Conservation (phyloP, 2,329 filamentous ascomycete genomes). For the Apiospora saccharicola region DNA sequence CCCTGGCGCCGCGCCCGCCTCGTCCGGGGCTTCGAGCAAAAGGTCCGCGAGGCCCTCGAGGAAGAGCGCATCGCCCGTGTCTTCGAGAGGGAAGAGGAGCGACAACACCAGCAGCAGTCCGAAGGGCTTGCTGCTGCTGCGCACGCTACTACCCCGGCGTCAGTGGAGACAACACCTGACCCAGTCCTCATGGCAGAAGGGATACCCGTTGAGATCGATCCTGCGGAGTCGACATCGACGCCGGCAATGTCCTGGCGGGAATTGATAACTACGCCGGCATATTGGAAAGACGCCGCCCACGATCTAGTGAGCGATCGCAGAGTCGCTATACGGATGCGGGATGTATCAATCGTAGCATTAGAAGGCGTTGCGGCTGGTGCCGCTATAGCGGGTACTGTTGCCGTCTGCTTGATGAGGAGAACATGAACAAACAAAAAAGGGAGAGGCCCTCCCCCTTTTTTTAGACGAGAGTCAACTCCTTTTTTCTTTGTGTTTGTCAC, state of each 20-base stretch:
- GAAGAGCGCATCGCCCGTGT: slow-evolving; percentile 60
- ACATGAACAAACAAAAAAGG: slow-evolving; percentile 26
- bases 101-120: background rate
- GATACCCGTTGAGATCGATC: background rate
- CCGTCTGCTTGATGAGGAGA: slow-evolving; percentile 44
- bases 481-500: background rate
- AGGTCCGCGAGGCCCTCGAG: slow-evolving; percentile 74
- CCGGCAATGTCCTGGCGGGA: slow-evolving; percentile 50
- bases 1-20: slow-evolving; percentile 86
- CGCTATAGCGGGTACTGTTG: slow-evolving; percentile 62
- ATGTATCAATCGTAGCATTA: slow-evolving; percentile 73
- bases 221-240: background rate
- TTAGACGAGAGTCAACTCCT: background rate
- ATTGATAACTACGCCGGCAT: slow-evolving; percentile 48
- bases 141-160: background rate
- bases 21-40: slow-evolving; percentile 82
- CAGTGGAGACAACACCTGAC: background rate
- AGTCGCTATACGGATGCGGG: slow-evolving; percentile 71
- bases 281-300: slow-evolving; percentile 57
- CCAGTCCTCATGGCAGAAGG: background rate
- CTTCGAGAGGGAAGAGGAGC: slow-evolving; percentile 31
- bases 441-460: background rate
- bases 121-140: background rate
- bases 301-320: slow-evolving; percentile 73
- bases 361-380: slow-evolving; percentile 74